These are phyloP conservation scores for Lecanosticta acicola DNA, from an alignment of 2,329 filamentous ascomycete species.

Conservation along the genomic window DNA sequence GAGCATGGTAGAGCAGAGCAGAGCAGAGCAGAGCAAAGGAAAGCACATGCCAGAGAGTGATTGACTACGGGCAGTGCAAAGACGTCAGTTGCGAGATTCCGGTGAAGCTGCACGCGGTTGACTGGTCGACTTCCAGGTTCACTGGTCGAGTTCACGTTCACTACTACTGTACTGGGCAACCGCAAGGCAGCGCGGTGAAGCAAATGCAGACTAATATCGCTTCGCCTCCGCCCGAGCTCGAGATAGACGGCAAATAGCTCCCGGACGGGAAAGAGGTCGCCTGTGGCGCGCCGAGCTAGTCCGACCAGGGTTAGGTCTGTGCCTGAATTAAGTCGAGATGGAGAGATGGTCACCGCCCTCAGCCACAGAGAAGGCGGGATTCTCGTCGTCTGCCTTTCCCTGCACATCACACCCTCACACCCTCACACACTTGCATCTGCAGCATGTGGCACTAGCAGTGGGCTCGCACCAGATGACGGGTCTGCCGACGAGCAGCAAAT, in stretches of 20 bases:
- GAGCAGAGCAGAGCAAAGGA: too few relatives aligned
- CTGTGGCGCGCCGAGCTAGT: neutral
- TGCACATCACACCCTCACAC: constrained; percentile 2
- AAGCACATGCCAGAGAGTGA: too few relatives aligned
- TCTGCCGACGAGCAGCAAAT: constrained; percentile 15
- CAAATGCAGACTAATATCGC: neutral
- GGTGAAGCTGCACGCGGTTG: constrained; percentile 1
- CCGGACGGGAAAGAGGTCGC: neutral
- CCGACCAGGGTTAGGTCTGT: neutral
- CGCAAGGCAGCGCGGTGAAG: constrained; percentile 9
- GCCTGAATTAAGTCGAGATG: constrained; percentile 4
- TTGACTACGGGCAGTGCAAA: constrained; percentile 4
- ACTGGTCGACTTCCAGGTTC: too few relatives aligned
- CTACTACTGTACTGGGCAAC: too few relatives aligned
- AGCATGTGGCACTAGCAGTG: too few relatives aligned
- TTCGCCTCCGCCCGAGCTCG: constrained; percentile 1
- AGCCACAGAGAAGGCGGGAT: constrained; percentile 10
- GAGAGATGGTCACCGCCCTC: constrained; percentile 5
- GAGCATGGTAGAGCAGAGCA: too few relatives aligned
- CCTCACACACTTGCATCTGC: constrained; percentile 3
- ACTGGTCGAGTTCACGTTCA: too few relatives aligned
- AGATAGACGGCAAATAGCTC: neutral
- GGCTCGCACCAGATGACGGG: constrained; percentile 11
- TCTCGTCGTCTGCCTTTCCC: too few relatives aligned
- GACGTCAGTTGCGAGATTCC: neutral